These are phyloP conservation scores for Fusarium agapanthi DNA, from an alignment of 2,329 filamentous ascomycete species.

Conservation along the genomic window DNA sequence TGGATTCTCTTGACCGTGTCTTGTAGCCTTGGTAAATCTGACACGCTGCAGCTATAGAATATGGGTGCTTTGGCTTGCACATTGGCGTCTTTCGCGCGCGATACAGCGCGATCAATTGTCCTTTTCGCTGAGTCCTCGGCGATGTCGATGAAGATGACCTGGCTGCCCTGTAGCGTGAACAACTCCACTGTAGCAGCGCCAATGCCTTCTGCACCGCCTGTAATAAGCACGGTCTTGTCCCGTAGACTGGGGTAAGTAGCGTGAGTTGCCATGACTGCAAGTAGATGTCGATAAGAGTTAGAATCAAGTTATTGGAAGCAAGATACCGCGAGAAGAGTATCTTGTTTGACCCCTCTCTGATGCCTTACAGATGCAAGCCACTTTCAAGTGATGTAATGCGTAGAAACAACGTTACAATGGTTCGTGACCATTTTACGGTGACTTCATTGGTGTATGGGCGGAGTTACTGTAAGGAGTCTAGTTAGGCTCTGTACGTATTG, in stretches of 20 bases:
- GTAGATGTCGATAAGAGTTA: background rate
- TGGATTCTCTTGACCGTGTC: conserved; percentile 47
- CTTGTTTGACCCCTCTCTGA: background rate
- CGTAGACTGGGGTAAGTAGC: conserved; percentile 54
- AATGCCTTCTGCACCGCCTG: conserved; percentile 58
- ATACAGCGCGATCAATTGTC: conserved; percentile 41
- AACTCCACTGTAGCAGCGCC: conserved; percentile 55
- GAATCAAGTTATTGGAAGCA: background rate
- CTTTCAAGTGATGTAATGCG: background rate
- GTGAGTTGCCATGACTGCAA: conserved; percentile 8
- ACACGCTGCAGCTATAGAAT: conserved; percentile 55
- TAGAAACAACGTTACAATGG: background rate
- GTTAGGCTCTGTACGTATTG: background rate
- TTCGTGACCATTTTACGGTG: background rate
- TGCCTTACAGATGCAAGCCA: background rate
- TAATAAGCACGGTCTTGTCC: conserved; percentile 53
- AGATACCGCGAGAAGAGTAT: too few relatives aligned
- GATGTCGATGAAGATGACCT: conserved; percentile 56
- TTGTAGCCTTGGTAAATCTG: conserved; percentile 47
- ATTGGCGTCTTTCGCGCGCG: conserved; percentile 17
- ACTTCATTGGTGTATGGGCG: background rate
- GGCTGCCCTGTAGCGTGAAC: conserved; percentile 55
- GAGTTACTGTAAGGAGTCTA: background rate
- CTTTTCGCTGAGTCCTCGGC: conserved; percentile 37
- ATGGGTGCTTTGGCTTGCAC: conserved; percentile 38